Evolutionary conservation across 2,329 filamentous ascomycete species (phyloP).

Genomic region (Botrytis porri): DNA sequence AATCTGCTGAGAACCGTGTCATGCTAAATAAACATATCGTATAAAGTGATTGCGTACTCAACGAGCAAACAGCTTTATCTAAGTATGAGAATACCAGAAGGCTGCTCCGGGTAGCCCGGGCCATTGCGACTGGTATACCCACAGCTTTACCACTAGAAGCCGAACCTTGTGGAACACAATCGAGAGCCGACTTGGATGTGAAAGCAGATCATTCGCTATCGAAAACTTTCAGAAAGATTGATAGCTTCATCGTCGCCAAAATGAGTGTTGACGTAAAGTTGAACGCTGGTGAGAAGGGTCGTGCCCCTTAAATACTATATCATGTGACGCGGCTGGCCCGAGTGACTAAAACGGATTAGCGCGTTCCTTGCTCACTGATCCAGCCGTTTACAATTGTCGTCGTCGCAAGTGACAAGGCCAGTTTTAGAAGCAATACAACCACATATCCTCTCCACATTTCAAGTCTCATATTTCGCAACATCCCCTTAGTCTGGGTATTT

Average conservation of each 20-base stretch:
- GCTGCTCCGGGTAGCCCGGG: neutral
- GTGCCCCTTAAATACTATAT: neutral
- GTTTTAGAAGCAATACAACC: slow-evolving; percentile 13
- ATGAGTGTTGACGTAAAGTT: neutral
- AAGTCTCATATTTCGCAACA: slow-evolving; percentile 5
- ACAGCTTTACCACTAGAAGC: neutral
- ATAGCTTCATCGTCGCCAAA: neutral
- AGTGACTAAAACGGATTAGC: neutral
- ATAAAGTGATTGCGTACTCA: neutral
- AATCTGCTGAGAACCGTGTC: neutral
- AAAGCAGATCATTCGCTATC: neutral
- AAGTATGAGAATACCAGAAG: neutral
- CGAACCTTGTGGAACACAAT: neutral
- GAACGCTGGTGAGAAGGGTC: neutral
- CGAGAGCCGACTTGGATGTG: neutral
- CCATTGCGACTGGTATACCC: neutral
- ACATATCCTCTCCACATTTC: slow-evolving; percentile 15
- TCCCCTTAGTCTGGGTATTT: slow-evolving; percentile 26
- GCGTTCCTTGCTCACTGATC: slow-evolving; percentile 2
- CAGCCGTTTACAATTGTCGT: slow-evolving; percentile 13
- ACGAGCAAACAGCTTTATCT: neutral
- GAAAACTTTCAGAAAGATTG: neutral
- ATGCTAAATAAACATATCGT: neutral
- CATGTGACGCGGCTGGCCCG: slow-evolving; percentile 5
- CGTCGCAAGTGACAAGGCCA: slow-evolving; percentile 14